These are phyloP conservation scores for Phytophthora sansomeana DNA, from an alignment of 352 stramenopile species.

Conservation along the genomic window DNA sequence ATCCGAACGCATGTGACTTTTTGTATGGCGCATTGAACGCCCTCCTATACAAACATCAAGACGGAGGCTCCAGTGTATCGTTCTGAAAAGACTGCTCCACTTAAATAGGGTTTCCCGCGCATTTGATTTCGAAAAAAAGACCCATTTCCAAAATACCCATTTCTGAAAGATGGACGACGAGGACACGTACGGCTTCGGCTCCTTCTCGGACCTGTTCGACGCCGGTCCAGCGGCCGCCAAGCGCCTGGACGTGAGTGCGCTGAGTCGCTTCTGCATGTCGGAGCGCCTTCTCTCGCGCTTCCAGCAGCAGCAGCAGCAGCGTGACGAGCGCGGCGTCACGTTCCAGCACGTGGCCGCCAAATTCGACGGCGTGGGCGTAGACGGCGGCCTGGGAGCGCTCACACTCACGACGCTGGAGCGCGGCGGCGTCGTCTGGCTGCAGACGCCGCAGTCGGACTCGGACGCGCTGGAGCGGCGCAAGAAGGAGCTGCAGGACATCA, in stretches of 20 bases:
- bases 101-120: no score
- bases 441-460: slow-evolving; percentile 57
- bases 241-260: slow-evolving; percentile 43
- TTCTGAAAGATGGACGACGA: slow-evolving; percentile 53
- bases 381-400: slow-evolving; percentile 54
- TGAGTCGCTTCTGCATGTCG: slow-evolving; percentile 61
- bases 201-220: slow-evolving; percentile 67
- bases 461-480: slow-evolving; percentile 57
- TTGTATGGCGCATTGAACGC: no score
- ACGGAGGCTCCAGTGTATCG: no score
- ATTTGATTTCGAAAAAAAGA: no score
- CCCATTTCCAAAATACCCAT: background rate
- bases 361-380: slow-evolving; percentile 57
- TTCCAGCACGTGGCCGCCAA: slow-evolving; percentile 64
- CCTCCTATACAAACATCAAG: no score
- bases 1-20: no score
- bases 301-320: slow-evolving; percentile 33
- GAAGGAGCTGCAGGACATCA: slow-evolving; percentile 70
- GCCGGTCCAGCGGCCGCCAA: slow-evolving; percentile 9
- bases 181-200: slow-evolving; percentile 76
- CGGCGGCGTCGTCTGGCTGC: slow-evolving; percentile 64
- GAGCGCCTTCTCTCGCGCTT: slow-evolving; percentile 52
- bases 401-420: slow-evolving; percentile 31
- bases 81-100: no score
- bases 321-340: slow-evolving; percentile 17